phyloP scores from a whole-genome alignment of 257 asterid species.

The Solanum corneliomulleri region DNA sequence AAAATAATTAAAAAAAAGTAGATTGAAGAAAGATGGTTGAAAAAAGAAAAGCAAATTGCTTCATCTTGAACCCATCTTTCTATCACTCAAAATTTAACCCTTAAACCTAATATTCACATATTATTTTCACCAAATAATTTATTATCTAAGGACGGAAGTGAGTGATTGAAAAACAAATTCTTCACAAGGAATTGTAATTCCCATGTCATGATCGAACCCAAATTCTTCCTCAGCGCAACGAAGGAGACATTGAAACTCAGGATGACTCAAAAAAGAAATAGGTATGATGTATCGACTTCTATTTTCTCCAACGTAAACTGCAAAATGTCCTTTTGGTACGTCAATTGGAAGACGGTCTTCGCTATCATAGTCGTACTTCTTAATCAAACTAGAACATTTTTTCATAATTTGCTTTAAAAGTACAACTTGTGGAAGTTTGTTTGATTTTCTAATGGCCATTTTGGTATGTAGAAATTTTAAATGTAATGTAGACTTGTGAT shows the following conservation, averaged over 20 bases:
- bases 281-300: background rate
- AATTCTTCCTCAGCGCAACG: background rate
- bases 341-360: background rate
- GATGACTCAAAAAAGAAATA: background rate
- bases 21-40: background rate
- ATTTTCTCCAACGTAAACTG: background rate
- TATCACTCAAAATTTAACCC: background rate
- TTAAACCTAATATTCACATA: background rate
- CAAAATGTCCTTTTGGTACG: background rate
- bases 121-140: background rate
- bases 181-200: background rate
- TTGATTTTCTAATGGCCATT: constrained; percentile 12
- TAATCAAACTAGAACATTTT: background rate
- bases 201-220: constrained; percentile 3
- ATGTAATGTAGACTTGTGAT: background rate
- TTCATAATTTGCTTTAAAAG: constrained; percentile 1
- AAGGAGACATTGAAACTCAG: constrained; percentile 4
- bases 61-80: constrained; percentile 11
- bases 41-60: constrained; percentile 11
- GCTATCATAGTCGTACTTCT: background rate
- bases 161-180: background rate
- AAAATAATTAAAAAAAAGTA: background rate
- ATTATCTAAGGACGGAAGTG: background rate
- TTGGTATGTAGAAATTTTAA: background rate
- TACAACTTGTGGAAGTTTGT: background rate